Conservation (phyloP, 345 rosid species). For the Streptanthus diversifolius region DNA sequence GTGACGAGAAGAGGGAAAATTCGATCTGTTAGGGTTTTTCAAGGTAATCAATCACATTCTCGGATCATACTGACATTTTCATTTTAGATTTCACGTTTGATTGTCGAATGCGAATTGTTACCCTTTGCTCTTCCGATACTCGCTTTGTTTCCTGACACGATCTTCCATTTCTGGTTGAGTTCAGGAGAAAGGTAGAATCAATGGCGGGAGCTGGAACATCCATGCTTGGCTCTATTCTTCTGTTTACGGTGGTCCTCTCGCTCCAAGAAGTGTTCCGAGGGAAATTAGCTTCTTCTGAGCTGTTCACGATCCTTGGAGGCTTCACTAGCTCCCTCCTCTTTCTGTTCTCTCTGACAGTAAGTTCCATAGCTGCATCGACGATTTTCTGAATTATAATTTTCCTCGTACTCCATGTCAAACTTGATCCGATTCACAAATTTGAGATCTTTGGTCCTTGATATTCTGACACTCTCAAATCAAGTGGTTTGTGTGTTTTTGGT, state of each 20-base stretch:
- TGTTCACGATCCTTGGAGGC: conserved; percentile 77
- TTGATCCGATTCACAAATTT: not conserved
- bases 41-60: conserved; percentile 1
- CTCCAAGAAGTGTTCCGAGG: conserved; percentile 66
- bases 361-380: conserved; percentile 1
- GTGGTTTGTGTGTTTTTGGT: not conserved
- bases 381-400: not conserved
- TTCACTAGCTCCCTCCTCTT: conserved; percentile 76
- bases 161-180: not conserved
- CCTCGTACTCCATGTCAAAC: not conserved
- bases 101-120: not conserved
- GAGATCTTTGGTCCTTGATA: not conserved
- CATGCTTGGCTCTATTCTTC: conserved; percentile 60
- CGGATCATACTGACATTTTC: too few species aligned
- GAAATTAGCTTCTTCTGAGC: conserved; percentile 69
- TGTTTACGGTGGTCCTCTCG: conserved; percentile 58
- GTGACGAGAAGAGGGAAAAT: not conserved
- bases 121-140: not conserved
- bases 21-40: not conserved
- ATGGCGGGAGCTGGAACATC: conserved; percentile 77
- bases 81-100: not conserved
- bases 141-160: not conserved
- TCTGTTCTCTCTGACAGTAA: conserved; percentile 62
- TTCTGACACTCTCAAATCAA: not conserved
- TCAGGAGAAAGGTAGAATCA: conserved; percentile 16